These are phyloP conservation scores for Teratosphaeria viscida DNA, from an alignment of 2,329 filamentous ascomycete genomes.

Conservation along the genomic window DNA sequence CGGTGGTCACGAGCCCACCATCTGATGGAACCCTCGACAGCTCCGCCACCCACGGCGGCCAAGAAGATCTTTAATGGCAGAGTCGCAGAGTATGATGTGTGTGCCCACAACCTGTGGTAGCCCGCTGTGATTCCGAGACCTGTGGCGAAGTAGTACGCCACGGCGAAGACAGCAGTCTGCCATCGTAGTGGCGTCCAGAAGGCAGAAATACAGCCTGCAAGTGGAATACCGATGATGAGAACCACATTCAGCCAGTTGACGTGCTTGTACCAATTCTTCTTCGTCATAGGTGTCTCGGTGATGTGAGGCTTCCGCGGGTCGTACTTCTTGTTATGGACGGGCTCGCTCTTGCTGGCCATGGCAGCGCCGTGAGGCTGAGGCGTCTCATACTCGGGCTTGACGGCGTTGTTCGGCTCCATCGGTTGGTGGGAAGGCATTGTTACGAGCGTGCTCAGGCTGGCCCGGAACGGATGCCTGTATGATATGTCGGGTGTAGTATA, in stretches of 20 bases:
- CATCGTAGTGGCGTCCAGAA: slow-evolving; percentile 66
- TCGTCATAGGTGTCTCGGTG: slow-evolving; percentile 69
- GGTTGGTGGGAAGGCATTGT: slow-evolving; percentile 44
- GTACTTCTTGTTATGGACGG: slow-evolving; percentile 42
- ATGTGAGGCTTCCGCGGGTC: slow-evolving; percentile 72
- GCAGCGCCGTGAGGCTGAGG: slow-evolving; percentile 37
- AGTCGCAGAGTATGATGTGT: slow-evolving; percentile 70
- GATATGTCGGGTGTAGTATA: neutral
- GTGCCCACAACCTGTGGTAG: slow-evolving; percentile 78
- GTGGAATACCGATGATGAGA: slow-evolving; percentile 68
- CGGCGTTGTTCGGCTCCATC: slow-evolving; percentile 36
- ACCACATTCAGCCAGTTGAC: slow-evolving; percentile 87
- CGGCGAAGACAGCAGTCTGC: slow-evolving; percentile 63
- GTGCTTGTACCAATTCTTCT: slow-evolving; percentile 80
- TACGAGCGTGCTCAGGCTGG: neutral
- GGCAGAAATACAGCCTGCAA: slow-evolving; percentile 61
- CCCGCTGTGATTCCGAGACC: slow-evolving; percentile 38
- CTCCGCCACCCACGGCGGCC: slow-evolving; percentile 69
- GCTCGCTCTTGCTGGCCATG: slow-evolving; percentile 35
- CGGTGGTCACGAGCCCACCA: slow-evolving; percentile 86
- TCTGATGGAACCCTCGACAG: slow-evolving; percentile 74
- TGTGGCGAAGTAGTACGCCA: slow-evolving; percentile 75
- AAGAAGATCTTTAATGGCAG: slow-evolving; percentile 71
- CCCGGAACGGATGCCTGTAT: neutral
- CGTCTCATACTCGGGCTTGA: slow-evolving; percentile 39